Base-by-base conservation (phyloP, 176 grass and related monocot species). In the Triticum timopheevii region DNA sequence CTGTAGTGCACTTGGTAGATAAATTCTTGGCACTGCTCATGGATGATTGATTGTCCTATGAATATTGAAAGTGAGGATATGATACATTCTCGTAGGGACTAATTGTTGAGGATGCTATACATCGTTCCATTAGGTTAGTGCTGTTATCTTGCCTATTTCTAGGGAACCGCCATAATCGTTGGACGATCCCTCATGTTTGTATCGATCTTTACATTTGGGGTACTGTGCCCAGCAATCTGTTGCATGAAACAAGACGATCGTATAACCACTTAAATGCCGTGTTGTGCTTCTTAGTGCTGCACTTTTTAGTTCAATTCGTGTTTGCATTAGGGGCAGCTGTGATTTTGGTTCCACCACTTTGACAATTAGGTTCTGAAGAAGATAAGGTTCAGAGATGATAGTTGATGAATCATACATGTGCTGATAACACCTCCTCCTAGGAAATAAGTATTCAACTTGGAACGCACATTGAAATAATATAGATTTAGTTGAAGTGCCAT, bases 331-430 rank as follows among this genome's bases (percentile, higher is more conserved):
- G 33, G 13, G 33, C 13, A 9, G 62, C 40, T 70, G 47, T 63
- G 70, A 28, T 69, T 28, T 38, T 77, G 47, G 69, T 86, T 76
- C 38, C 36, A 82, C 63, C 52, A 49, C 20, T 74, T 24, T 76
- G 49, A 5, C 35, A 24, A 24, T 47, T 10, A 52, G 69, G 13
- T n/a, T 61, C 28, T 30, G 42, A 65, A 39, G 30, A 24, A 12
- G 15, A 77, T 20, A 67, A 30, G 52, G 7, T 77, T 52, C 74
- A 80, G 8, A 54, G 59, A 34, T 68, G 73, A 83, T 79, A 30
- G 7, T n/a, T 3, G 3, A 69, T 15, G 45, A 65, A 10, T 36
- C 24, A 13, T 86, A 54, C 50, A 54, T 52, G 65, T 73, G 34
- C 40, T 58, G 56, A 25, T 65, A 65, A 27, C 16, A 82, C 47